Evolutionary conservation across 2,329 filamentous ascomycete species (phyloP).

Genomic region (Paraconiothyrium sp.): DNA sequence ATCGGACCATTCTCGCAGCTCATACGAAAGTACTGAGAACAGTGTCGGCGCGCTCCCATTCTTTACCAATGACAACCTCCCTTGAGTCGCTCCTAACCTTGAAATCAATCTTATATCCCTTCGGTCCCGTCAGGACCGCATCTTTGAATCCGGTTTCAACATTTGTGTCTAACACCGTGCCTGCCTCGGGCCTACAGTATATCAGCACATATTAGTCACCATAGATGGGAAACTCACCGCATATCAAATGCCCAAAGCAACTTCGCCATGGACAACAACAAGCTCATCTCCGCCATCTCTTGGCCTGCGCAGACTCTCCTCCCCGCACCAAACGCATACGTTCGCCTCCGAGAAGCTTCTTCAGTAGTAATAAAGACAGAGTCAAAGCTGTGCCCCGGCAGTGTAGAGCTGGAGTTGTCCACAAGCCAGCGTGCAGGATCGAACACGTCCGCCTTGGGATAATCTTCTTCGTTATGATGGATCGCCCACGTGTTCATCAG

Average conservation of each 20-base stretch:
- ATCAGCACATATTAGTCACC: background rate
- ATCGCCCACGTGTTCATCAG: constrained; percentile 52
- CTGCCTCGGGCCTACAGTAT: background rate
- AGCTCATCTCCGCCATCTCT: constrained; percentile 17
- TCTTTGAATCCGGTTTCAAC: constrained; percentile 6
- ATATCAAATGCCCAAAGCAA: constrained; percentile 20
- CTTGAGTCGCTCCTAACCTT: constrained; percentile 1
- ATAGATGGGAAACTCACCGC: background rate
- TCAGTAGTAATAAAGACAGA: background rate
- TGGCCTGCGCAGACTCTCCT: constrained; percentile 21
- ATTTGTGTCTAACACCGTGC: constrained; percentile 1
- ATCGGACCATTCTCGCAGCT: background rate
- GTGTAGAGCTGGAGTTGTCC: constrained; percentile 3
- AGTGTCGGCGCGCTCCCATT: background rate
- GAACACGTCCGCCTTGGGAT: constrained; percentile 29
- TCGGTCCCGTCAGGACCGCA: constrained; percentile 11
- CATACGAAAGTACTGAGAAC: constrained; percentile 1
- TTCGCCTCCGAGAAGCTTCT: constrained; percentile 10
- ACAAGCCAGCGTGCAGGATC: constrained; percentile 21
- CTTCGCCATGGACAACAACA: constrained; percentile 19
- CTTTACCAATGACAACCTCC: background rate
- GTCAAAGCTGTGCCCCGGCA: background rate
- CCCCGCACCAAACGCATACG: constrained; percentile 21
- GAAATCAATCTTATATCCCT: constrained; percentile 2
- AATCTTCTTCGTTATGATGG: constrained; percentile 39